phyloP scores from a whole-genome alignment of 2,329 filamentous ascomycete species.

The Ampelomyces quisqualis region DNA sequence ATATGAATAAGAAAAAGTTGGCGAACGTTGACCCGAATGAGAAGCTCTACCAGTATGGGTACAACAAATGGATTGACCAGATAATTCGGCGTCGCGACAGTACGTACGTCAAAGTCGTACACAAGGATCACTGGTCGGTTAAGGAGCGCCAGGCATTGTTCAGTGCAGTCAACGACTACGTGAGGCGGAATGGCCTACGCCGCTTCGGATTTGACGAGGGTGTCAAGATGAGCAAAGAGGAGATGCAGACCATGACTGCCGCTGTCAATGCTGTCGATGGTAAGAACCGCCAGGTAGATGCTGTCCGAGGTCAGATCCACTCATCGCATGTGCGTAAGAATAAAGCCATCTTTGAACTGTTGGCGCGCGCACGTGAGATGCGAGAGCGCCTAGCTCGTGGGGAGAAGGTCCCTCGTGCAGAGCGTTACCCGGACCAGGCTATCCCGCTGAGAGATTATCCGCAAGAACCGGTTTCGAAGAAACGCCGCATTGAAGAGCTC shows the following conservation, averaged over 20 bases:
- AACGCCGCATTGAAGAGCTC: not conserved
- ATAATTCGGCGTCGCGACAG: conserved; percentile 11
- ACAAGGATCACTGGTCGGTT: conserved; percentile 7
- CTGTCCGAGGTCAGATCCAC: conserved; percentile 12
- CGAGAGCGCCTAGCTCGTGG: not conserved
- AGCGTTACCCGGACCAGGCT: conserved; percentile 1
- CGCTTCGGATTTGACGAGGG: conserved; percentile 5
- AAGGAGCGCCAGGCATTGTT: conserved; percentile 10
- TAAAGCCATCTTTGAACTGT: conserved; percentile 6
- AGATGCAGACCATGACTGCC: conserved; percentile 6
- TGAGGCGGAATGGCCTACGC: conserved; percentile 4
- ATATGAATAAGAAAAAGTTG: conserved; percentile 6
- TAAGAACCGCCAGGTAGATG: conserved; percentile 4
- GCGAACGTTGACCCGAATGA: conserved; percentile 9
- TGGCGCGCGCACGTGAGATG: not conserved
- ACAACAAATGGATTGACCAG: conserved; percentile 19
- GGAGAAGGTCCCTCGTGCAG: conserved; percentile 4
- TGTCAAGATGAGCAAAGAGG: conserved; percentile 2
- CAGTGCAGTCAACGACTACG: conserved; percentile 9
- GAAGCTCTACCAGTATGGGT: conserved; percentile 1
- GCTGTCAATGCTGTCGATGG: conserved; percentile 3
- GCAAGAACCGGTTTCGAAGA: not conserved
- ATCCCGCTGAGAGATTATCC: not conserved
- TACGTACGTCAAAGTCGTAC: conserved; percentile 3
- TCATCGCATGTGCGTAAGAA: conserved; percentile 14